These are phyloP conservation scores for Fonsecaea nubica DNA, from an alignment of 2,329 filamentous ascomycete species.

Conservation along the genomic window DNA sequence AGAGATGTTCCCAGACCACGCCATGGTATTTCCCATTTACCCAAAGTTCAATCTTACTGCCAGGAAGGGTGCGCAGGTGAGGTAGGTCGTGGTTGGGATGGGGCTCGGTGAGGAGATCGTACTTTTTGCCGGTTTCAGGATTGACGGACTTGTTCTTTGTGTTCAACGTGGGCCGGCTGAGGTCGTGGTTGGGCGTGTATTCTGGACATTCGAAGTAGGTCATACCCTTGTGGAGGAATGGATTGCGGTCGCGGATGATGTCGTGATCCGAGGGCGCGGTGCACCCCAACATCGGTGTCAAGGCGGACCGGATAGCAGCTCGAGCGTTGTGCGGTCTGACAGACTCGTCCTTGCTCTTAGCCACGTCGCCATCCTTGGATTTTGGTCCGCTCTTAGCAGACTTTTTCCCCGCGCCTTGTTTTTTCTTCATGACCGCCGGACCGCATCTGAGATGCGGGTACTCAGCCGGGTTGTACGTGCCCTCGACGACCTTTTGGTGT, in stretches of 20 bases:
- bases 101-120: constrained; percentile 45
- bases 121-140: constrained; percentile 55
- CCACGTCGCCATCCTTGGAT: constrained; percentile 33
- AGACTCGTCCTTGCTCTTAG: constrained; percentile 31
- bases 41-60: constrained; percentile 85
- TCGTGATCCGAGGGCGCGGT: constrained; percentile 55
- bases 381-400: constrained; percentile 33
- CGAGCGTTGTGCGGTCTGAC: constrained; percentile 23
- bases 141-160: constrained; percentile 61
- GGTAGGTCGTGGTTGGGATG: constrained; percentile 69
- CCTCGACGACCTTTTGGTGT: constrained; percentile 86
- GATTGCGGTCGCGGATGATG: constrained; percentile 92
- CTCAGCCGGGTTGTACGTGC: constrained; percentile 87
- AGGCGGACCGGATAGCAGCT: constrained; percentile 26
- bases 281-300: constrained; percentile 24
- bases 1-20: constrained; percentile 82
- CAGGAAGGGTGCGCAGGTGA: constrained; percentile 82
- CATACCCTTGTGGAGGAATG: constrained; percentile 80
- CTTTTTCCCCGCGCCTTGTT: constrained; percentile 35
- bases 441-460: constrained; percentile 42
- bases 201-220: constrained; percentile 79
- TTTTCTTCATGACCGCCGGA: constrained; percentile 38
- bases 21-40: constrained; percentile 90
- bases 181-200: constrained; percentile 83
- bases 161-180: constrained; percentile 70